Evolutionary conservation across 495 filamentous ascomycete species (phyloP).

Genomic region (Penicillium canescens): DNA sequence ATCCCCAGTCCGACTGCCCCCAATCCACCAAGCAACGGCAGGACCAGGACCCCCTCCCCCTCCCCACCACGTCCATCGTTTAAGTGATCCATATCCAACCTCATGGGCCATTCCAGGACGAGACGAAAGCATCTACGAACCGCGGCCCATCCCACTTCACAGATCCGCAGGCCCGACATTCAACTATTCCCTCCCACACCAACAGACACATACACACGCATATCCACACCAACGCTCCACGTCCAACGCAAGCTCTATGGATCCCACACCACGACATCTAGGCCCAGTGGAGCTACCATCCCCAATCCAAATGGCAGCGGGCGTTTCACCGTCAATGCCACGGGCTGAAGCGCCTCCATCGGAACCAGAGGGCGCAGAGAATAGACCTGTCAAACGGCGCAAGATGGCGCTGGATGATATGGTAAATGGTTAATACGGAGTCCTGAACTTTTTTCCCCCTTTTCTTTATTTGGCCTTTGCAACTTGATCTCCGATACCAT

Average conservation of each 20-base stretch:
- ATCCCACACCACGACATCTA: slow-evolving; percentile 27
- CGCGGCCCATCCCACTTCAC: slow-evolving; percentile 17
- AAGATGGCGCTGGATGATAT: slow-evolving; percentile 57
- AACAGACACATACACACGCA: no score
- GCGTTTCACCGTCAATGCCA: slow-evolving; percentile 16
- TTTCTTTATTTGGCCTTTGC: slow-evolving; percentile 3
- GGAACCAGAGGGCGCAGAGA: slow-evolving; percentile 25
- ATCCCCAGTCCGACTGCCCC: slow-evolving; percentile 44
- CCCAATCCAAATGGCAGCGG: slow-evolving; percentile 9
- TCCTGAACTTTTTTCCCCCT: slow-evolving; percentile 2
- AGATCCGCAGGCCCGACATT: slow-evolving; percentile 32
- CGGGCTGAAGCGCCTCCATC: slow-evolving; percentile 16
- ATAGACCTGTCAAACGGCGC: slow-evolving; percentile 71
- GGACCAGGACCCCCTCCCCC: slow-evolving; percentile 18
- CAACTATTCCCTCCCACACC: slow-evolving; percentile 19
- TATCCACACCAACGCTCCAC: slow-evolving; percentile 15
- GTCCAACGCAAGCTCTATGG: slow-evolving; percentile 23
- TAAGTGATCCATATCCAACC: slow-evolving; percentile 42
- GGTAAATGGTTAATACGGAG: slow-evolving; percentile 38
- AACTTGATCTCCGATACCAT: slow-evolving; percentile 5
- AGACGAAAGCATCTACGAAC: slow-evolving; percentile 28
- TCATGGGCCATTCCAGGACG: slow-evolving; percentile 26
- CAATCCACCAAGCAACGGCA: slow-evolving; percentile 39
- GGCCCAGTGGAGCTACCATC: slow-evolving; percentile 22
- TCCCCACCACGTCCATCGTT: slow-evolving; percentile 32